A percentile compares a stretch with the other conserved stretches of the same genome.
phyloP scores from a whole-genome alignment of 176 grass and related monocot species.

The Oryza meyeriana region DNA sequence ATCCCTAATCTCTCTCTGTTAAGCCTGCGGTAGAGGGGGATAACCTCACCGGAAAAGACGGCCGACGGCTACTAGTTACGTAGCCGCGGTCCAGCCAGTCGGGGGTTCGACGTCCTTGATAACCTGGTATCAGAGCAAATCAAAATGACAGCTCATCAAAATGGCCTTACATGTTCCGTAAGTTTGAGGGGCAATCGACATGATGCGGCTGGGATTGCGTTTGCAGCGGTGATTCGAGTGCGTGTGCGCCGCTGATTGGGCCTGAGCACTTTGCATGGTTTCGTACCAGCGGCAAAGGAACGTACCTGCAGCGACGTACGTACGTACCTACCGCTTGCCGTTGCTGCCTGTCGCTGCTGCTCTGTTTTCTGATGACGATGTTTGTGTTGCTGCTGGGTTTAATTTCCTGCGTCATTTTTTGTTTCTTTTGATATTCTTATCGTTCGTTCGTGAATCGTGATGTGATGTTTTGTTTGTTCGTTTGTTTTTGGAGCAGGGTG shows the following conservation, averaged over 20 bases:
- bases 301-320: neutral
- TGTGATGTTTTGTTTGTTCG: neutral
- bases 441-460: neutral
- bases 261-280: neutral
- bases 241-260: neutral
- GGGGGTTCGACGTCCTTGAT: no score
- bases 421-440: neutral
- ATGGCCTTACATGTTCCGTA: neutral
- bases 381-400: neutral
- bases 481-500: neutral
- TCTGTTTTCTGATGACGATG: neutral
- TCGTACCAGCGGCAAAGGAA: neutral
- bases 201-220: neutral
- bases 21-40: no score
- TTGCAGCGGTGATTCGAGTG: neutral
- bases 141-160: no score
- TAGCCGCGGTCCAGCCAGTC: no score
- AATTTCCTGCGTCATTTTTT: neutral
- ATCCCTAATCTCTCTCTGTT: no score
- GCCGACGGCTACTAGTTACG: no score
- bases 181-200: neutral
- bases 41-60: no score
- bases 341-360: neutral
- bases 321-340: no score
- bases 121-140: no score